Percentiles rank a stretch among this genome's conserved stretches.
phyloP scores from a whole-genome alignment of 805 yeast species.

The Candida mattraensis region DNA sequence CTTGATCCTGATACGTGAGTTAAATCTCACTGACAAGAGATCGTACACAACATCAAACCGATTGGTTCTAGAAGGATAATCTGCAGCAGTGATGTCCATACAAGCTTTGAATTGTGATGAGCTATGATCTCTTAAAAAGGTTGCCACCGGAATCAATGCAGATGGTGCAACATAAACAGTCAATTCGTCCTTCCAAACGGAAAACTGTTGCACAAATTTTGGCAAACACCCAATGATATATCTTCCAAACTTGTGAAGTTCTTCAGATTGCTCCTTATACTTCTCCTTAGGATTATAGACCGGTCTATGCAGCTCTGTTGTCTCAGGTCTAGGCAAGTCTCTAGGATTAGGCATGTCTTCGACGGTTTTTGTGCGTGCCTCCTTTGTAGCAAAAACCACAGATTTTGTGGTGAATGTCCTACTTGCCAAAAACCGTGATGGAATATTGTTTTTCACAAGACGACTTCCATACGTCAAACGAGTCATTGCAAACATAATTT shows the following conservation, averaged over 20 bases:
- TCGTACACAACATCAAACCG: conserved; percentile 88
- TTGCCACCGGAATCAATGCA: conserved; percentile 68
- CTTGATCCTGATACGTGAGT: conserved; percentile 84
- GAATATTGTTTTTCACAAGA: too few relatives aligned
- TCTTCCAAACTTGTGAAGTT: conserved; percentile 77
- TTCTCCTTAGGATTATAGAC: conserved; percentile 77
- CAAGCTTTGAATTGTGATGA: conserved; percentile 77
- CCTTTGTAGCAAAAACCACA: conserved; percentile 6
- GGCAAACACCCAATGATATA: conserved; percentile 79
- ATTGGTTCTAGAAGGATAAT: conserved; percentile 79
- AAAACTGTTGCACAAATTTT: conserved; percentile 76
- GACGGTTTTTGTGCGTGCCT: conserved; percentile 12
- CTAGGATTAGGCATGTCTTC: conserved; percentile 35
- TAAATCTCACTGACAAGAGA: conserved; percentile 75
- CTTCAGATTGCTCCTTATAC: conserved; percentile 64
- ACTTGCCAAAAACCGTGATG: too few relatives aligned
- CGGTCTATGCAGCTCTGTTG: conserved; percentile 40
- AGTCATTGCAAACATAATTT: too few relatives aligned
- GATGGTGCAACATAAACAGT: conserved; percentile 72
- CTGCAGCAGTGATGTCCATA: conserved; percentile 83
- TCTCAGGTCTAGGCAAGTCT: conserved; percentile 34
- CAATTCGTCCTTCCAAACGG: conserved; percentile 91
- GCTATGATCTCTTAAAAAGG: conserved; percentile 74
- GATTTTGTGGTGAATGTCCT: too few relatives aligned
- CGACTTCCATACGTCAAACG: too few relatives aligned